Evolutionary conservation across 495 filamentous ascomycete genomes (phyloP).

Genomic region (Pyrenula massariospora): DNA sequence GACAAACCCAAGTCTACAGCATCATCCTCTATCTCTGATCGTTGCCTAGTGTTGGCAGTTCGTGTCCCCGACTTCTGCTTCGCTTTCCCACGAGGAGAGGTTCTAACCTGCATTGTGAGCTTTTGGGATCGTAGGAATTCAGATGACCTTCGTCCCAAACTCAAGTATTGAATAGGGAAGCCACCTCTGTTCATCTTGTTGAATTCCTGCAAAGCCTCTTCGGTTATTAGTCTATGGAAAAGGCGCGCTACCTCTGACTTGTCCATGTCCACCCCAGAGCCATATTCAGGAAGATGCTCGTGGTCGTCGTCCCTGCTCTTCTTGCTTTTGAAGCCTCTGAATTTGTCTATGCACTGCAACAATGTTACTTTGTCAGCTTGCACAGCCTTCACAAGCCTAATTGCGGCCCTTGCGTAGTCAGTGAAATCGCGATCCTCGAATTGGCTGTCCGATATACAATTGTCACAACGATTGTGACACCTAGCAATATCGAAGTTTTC

Average conservation of each 20-base stretch:
- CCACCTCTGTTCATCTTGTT: slow-evolving; percentile 47
- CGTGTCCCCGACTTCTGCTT: slow-evolving; percentile 13
- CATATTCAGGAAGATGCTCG: slow-evolving; percentile 37
- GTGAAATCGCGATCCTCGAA: slow-evolving; percentile 68
- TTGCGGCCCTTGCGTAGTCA: slow-evolving; percentile 52
- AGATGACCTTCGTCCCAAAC: slow-evolving; percentile 38
- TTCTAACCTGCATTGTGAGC: slow-evolving; percentile 47
- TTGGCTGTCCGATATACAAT: slow-evolving; percentile 57
- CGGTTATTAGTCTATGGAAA: slow-evolving; percentile 48
- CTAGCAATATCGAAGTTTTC: slow-evolving; percentile 62
- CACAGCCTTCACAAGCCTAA: slow-evolving; percentile 50
- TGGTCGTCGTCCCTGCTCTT: slow-evolving; percentile 37
- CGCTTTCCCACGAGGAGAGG: slow-evolving; percentile 35
- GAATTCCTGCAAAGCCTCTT: slow-evolving; percentile 46
- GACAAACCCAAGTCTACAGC: slow-evolving; percentile 45
- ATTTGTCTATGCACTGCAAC: slow-evolving; percentile 45
- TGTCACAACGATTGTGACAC: slow-evolving; percentile 72
- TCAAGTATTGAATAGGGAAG: slow-evolving; percentile 51
- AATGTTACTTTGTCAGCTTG: slow-evolving; percentile 40
- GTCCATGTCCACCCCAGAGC: slow-evolving; percentile 42
- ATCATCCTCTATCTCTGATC: slow-evolving; percentile 17
- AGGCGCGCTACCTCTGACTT: slow-evolving; percentile 51
- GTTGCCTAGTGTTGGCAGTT: slow-evolving; percentile 12
- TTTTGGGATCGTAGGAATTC: slow-evolving; percentile 40
- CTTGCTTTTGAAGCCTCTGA: slow-evolving; percentile 40